Percentiles rank a stretch among this genome's conserved stretches.
These are phyloP conservation scores for Oryza coarctata DNA, from an alignment of 176 grass and related monocot species.

Conservation along the genomic window DNA sequence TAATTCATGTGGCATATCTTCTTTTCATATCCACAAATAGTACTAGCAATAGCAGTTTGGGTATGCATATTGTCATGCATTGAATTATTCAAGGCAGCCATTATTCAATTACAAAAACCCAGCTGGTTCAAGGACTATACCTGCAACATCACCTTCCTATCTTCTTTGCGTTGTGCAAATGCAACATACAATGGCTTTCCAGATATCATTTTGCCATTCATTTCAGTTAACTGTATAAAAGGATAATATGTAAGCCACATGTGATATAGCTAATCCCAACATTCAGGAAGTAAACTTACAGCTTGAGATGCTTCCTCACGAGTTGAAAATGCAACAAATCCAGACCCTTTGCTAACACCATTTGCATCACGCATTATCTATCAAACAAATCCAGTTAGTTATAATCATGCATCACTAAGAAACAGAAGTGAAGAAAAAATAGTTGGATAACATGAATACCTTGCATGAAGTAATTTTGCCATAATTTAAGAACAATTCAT, in stretches of 20 bases:
- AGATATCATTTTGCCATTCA: conserved; percentile 95
- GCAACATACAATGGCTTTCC: conserved; percentile 93
- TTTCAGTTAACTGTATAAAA: conserved; percentile 65
- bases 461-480: conserved; percentile 93
- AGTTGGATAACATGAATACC: conserved; percentile 42
- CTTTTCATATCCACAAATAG: not conserved
- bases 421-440: not conserved
- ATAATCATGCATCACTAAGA: conserved; percentile 12
- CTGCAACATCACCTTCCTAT: conserved; percentile 84
- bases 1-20: not conserved
- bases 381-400: conserved; percentile 29
- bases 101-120: not conserved
- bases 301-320: conserved; percentile 77
- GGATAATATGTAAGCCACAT: conserved; percentile 14
- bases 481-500: conserved; percentile 65
- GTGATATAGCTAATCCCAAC: not conserved
- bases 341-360: conserved; percentile 86
- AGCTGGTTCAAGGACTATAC: conserved; percentile 34
- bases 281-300: conserved; percentile 56
- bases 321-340: conserved; percentile 83
- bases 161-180: conserved; percentile 93
- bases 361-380: conserved; percentile 86
- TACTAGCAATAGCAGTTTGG: not conserved
- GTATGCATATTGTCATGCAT: not conserved
- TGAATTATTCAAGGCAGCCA: too few relatives aligned